A percentile compares a stretch with the other conserved stretches of the same genome.
Conservation (phyloP, 2,329 filamentous ascomycete genomes). For the Microdochium trichocladiopsis region DNA sequence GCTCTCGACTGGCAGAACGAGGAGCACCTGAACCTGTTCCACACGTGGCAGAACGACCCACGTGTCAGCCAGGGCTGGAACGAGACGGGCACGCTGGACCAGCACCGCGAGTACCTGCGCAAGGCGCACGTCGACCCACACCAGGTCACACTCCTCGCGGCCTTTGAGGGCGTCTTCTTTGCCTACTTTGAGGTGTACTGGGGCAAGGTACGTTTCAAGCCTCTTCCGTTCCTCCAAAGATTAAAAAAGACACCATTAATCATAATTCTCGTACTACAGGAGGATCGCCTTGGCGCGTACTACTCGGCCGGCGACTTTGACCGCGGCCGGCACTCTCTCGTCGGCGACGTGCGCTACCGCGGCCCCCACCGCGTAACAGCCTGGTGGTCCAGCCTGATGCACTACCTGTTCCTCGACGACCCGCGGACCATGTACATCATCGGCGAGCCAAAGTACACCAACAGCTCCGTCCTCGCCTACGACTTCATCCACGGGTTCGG, state of each 20-base stretch:
- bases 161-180: slow-evolving; percentile 64
- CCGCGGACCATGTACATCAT: slow-evolving; percentile 49
- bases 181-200: slow-evolving; percentile 79
- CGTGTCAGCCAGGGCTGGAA: slow-evolving; percentile 77
- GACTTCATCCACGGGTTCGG: slow-evolving; percentile 69
- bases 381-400: slow-evolving; percentile 56
- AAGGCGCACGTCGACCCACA: slow-evolving; percentile 66
- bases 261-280: slow-evolving; percentile 21
- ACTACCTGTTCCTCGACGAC: slow-evolving; percentile 57
- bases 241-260: too few species aligned
- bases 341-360: slow-evolving; percentile 52
- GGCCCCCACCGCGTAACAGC: slow-evolving; percentile 54
- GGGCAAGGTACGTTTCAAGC: slow-evolving; percentile 48
- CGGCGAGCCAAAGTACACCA: slow-evolving; percentile 67
- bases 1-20: slow-evolving; percentile 59
- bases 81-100: slow-evolving; percentile 66
- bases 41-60: slow-evolving; percentile 78
- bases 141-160: slow-evolving; percentile 61
- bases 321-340: slow-evolving; percentile 50
- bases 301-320: slow-evolving; percentile 49
- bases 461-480: slow-evolving; percentile 64
- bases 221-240: slow-evolving; percentile 1
- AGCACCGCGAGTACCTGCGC: slow-evolving; percentile 66
- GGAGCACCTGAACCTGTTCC: slow-evolving; percentile 63
- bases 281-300: slow-evolving; percentile 49